A percentile compares a stretch with the other conserved stretches of the same genome.
phyloP scores from a whole-genome alignment of 768 basidiomycete genomes.

The Trametopsis cervina region DNA sequence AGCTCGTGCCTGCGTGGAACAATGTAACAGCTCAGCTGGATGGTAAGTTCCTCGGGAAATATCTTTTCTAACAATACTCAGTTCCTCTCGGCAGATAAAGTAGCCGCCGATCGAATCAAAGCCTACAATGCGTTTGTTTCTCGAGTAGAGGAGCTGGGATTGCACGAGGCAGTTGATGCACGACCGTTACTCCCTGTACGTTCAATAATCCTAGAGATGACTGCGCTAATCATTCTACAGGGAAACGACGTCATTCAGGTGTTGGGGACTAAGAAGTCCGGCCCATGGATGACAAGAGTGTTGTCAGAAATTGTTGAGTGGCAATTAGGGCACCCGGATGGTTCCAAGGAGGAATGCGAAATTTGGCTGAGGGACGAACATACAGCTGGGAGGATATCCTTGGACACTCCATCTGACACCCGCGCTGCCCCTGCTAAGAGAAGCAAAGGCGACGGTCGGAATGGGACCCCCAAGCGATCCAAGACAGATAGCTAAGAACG shows the following conservation, averaged over 20 bases:
- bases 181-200: slow-evolving; percentile 77
- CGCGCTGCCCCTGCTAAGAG: slow-evolving; percentile 21
- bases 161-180: slow-evolving; percentile 57
- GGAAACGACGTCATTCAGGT: slow-evolving; percentile 58
- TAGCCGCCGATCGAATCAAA: slow-evolving; percentile 42
- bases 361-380: slow-evolving; percentile 61
- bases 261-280: slow-evolving; percentile 49
- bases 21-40: slow-evolving; percentile 32
- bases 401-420: slow-evolving; percentile 13
- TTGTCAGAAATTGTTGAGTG: slow-evolving; percentile 70
- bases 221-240: slow-evolving; percentile 31
- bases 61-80: slow-evolving; percentile 10
- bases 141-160: slow-evolving; percentile 52
- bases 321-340: slow-evolving; percentile 75
- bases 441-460: slow-evolving; percentile 15
- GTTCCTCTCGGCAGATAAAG: slow-evolving; percentile 29
- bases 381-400: slow-evolving; percentile 36
- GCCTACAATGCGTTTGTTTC: slow-evolving; percentile 60
- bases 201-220: slow-evolving; percentile 4
- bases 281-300: slow-evolving; percentile 62
- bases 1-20: slow-evolving; percentile 53
- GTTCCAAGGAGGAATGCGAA: slow-evolving; percentile 58
- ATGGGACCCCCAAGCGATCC: slow-evolving; percentile 22
- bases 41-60: slow-evolving; percentile 27
- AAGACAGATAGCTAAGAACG: slow-evolving; percentile 14